These are phyloP conservation scores for Penstemon newberryi DNA, from an alignment of 257 asterid genomes.

Conservation along the genomic window DNA sequence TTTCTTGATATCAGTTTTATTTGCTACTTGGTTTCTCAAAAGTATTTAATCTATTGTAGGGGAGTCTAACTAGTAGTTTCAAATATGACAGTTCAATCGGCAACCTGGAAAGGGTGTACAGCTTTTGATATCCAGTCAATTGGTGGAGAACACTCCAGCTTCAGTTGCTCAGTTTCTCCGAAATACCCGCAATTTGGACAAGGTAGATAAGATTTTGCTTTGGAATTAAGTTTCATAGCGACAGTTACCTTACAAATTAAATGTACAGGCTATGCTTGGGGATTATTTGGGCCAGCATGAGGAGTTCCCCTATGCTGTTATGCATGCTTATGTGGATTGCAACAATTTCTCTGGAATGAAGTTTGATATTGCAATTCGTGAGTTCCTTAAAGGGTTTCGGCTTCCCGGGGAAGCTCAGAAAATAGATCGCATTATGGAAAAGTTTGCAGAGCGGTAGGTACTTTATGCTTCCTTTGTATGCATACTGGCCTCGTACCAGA, in stretches of 20 bases:
- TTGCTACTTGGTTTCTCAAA: background rate
- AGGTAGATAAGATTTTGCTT: conserved; percentile 47
- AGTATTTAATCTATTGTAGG: conserved; percentile 23
- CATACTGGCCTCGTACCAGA: background rate
- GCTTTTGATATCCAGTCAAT: conserved; percentile 71
- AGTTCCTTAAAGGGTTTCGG: conserved; percentile 88
- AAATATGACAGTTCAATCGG: conserved; percentile 73
- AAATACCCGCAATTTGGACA: conserved; percentile 82
- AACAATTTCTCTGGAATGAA: conserved; percentile 87
- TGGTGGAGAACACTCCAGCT: conserved; percentile 79
- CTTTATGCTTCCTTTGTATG: conserved; percentile 29
- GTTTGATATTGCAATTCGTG: conserved; percentile 90
- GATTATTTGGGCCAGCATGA: conserved; percentile 97
- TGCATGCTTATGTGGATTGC: conserved; percentile 97
- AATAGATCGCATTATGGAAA: conserved; percentile 99
- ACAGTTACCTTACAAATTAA: conserved; percentile 32
- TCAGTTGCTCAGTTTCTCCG: conserved; percentile 88
- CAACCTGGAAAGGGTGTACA: conserved; percentile 79
- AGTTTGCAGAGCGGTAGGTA: conserved; percentile 95
- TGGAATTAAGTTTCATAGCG: conserved; percentile 23
- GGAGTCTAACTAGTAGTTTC: conserved; percentile 28
- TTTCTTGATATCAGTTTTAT: conserved; percentile 18
- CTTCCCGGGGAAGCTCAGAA: conserved; percentile 99
- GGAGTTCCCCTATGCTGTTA: conserved; percentile 96
- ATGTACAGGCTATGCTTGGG: conserved; percentile 81